These are phyloP conservation scores for Penicillium sp. DNA, from an alignment of 2,329 filamentous ascomycete genomes.

Conservation along the genomic window DNA sequence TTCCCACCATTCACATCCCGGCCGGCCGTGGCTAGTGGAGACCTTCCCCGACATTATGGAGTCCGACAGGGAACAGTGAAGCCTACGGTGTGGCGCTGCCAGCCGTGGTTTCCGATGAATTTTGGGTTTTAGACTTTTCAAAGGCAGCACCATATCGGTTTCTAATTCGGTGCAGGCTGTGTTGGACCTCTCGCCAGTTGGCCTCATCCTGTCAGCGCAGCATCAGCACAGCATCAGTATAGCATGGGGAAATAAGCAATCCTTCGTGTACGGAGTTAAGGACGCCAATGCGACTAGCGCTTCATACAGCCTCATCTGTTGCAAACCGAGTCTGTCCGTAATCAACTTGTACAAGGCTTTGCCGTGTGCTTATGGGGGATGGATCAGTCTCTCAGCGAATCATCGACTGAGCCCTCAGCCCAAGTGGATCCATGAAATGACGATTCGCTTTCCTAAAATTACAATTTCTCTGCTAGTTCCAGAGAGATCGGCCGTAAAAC, in stretches of 20 bases:
- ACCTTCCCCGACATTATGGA: constrained; percentile 6
- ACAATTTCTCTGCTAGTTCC: neutral
- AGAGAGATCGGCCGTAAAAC: constrained; percentile 16
- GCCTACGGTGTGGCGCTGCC: constrained; percentile 3
- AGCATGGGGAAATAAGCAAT: neutral
- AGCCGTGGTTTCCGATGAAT: constrained; percentile 7
- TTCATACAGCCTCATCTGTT: constrained; percentile 2
- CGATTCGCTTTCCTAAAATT: constrained; percentile 11
- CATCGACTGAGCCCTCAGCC: neutral
- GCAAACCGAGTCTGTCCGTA: constrained; percentile 6
- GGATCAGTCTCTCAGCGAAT: constrained; percentile 5
- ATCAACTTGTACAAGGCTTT: neutral
- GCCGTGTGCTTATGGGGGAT: neutral
- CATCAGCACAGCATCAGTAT: neutral
- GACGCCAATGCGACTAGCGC: neutral
- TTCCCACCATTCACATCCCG: neutral
- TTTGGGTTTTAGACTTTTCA: neutral
- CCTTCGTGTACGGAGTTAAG: neutral
- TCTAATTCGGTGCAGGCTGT: constrained; percentile 15
- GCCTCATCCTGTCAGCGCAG: neutral
- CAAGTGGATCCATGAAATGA: constrained; percentile 17
- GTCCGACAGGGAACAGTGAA: neutral
- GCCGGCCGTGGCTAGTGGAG: constrained; percentile 10
- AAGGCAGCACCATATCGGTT: constrained; percentile 15
- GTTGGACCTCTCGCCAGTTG: neutral